Evolutionary conservation across 495 filamentous ascomycete species (phyloP).

Genomic region (Amniculicola lignicola): DNA sequence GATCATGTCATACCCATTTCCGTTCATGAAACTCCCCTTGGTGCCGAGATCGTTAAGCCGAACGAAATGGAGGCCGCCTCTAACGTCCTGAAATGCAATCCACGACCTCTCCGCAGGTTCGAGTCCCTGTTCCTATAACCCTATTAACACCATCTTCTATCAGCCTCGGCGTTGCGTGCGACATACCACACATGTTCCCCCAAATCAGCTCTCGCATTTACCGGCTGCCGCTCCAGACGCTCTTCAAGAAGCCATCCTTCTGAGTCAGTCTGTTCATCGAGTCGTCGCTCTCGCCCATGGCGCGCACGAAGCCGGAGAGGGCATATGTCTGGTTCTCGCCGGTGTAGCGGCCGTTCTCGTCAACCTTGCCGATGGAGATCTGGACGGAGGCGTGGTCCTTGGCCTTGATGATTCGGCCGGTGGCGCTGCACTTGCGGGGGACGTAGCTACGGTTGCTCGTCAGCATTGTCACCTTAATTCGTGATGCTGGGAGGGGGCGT

Average conservation of each 20-base stretch:
- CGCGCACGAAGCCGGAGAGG: slow-evolving; percentile 94
- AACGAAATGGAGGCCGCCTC: too few species aligned
- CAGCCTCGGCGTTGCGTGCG: too few species aligned
- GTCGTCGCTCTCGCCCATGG: slow-evolving; percentile 98
- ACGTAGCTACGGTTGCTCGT: slow-evolving; percentile 66
- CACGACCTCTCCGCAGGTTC: too few species aligned
- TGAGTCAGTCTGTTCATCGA: slow-evolving; percentile 91
- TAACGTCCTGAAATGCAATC: too few species aligned
- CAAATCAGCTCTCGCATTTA: slow-evolving; percentile 54
- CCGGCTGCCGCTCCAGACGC: slow-evolving; percentile 77
- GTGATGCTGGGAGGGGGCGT: not conserved
- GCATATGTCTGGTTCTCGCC: slow-evolving; percentile 97
- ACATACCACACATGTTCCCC: slow-evolving; percentile 16
- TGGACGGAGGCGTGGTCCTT: slow-evolving; percentile 62
- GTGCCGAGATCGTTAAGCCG: too few species aligned
- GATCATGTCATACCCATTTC: too few species aligned
- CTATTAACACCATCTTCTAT: too few species aligned
- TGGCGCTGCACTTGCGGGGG: slow-evolving; percentile 72
- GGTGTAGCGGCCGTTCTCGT: slow-evolving; percentile 79
- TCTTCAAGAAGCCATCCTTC: slow-evolving; percentile 93
- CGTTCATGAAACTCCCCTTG: too few species aligned
- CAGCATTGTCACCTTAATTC: not conserved
- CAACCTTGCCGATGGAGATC: slow-evolving; percentile 47
- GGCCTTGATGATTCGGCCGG: slow-evolving; percentile 88
- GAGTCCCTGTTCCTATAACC: too few species aligned